Percentiles rank a stretch among this genome's conserved stretches.
Conservation (phyloP, 1,284 basidiomycete species). For the Ustanciosporium gigantosporum region DNA sequence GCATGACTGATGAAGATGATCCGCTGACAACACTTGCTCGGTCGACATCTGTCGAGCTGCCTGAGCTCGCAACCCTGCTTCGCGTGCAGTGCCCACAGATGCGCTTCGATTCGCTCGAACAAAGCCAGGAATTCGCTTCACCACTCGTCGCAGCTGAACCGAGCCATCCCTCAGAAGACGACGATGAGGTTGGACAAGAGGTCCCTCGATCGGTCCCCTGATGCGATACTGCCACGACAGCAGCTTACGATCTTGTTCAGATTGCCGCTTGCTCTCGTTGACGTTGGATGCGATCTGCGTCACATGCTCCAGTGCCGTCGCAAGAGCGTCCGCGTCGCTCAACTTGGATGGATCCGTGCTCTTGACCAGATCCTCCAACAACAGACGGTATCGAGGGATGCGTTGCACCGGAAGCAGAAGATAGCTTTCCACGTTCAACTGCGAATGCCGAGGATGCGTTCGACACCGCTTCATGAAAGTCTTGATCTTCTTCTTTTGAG, state of each 20-base stretch:
- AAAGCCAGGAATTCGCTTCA: slow-evolving; percentile 82
- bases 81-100: slow-evolving; percentile 4
- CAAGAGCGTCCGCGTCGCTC: slow-evolving; percentile 21
- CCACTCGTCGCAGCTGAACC: slow-evolving; percentile 79
- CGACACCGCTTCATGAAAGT: slow-evolving; percentile 59
- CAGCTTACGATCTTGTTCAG: slow-evolving; percentile 44
- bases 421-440: slow-evolving; percentile 93
- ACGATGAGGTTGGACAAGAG: slow-evolving; percentile 96
- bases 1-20: slow-evolving; percentile 71
- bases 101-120: slow-evolving; percentile 62
- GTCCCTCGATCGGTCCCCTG: slow-evolving; percentile 85
- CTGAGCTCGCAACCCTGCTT: slow-evolving; percentile 1
- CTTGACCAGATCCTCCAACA: slow-evolving; percentile 63
- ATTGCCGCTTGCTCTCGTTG: slow-evolving; percentile 63
- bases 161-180: slow-evolving; percentile 68
- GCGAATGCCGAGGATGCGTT: slow-evolving; percentile 78
- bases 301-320: slow-evolving; percentile 50
- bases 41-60: background rate
- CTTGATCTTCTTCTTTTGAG: slow-evolving; percentile 47
- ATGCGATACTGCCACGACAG: slow-evolving; percentile 80
- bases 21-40: slow-evolving; percentile 74
- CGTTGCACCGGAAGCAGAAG: slow-evolving; percentile 92
- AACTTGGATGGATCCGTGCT: slow-evolving; percentile 43
- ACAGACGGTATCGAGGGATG: slow-evolving; percentile 89
- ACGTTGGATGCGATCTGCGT: slow-evolving; percentile 54